These are phyloP conservation scores for Alternaria hordeiaustralica DNA, from an alignment of 2,329 filamentous ascomycete genomes.

Conservation along the genomic window DNA sequence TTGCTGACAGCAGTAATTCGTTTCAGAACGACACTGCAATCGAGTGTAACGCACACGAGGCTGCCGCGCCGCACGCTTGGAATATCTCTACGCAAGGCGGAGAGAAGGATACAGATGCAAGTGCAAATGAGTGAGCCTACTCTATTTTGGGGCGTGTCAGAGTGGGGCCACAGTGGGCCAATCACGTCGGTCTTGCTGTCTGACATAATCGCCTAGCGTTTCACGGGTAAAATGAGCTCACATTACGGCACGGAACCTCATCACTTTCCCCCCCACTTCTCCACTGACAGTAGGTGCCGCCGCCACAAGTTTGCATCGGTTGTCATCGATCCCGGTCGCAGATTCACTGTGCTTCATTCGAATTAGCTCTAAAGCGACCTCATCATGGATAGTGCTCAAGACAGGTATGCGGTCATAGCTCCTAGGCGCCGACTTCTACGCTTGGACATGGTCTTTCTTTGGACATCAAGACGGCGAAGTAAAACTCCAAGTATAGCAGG, in stretches of 20 bases:
- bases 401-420: background rate
- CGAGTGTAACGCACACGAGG: background rate
- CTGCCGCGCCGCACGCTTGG: background rate
- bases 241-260: background rate
- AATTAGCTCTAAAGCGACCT: background rate
- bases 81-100: background rate
- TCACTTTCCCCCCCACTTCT: background rate
- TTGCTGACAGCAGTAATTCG: background rate
- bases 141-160: background rate
- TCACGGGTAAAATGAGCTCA: background rate
- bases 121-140: background rate
- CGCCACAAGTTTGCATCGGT: background rate
- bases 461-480: background rate
- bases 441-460: background rate
- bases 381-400: background rate
- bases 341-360: background rate
- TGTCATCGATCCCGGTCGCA: background rate
- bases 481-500: background rate
- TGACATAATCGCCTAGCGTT: background rate
- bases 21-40: background rate
- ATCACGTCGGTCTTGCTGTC: background rate
- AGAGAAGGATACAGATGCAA: background rate
- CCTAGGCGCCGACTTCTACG: background rate
- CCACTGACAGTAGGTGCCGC: background rate
- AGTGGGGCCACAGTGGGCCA: background rate